Evolutionary conservation across 345 rosid genomes (phyloP).

Genomic region (Populus alba): DNA sequence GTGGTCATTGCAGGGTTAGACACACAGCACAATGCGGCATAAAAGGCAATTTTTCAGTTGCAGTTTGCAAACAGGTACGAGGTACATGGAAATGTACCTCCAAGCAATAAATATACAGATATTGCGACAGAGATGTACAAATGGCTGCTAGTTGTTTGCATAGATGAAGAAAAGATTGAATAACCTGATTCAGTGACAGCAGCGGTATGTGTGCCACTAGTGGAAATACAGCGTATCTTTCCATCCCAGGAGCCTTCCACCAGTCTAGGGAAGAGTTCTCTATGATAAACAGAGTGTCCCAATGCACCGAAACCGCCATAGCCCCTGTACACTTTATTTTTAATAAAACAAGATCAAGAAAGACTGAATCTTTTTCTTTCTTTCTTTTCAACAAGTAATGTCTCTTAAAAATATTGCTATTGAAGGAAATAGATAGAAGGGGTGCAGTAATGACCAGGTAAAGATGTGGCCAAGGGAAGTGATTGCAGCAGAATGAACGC

Average conservation of each 20-base stretch:
- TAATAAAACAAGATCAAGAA: slow-evolving; percentile 20
- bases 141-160: background rate
- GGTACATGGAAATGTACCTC: background rate
- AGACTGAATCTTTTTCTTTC: background rate
- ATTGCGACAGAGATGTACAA: background rate
- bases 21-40: background rate
- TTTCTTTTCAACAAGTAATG: no score
- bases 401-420: background rate
- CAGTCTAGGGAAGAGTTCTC: slow-evolving; percentile 79
- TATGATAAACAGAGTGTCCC: slow-evolving; percentile 80
- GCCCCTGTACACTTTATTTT: slow-evolving; percentile 75
- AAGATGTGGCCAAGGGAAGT: slow-evolving; percentile 61
- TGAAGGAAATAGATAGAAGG: background rate
- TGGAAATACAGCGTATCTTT: slow-evolving; percentile 58
- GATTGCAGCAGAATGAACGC: slow-evolving; percentile 82
- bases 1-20: background rate
- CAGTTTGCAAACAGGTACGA: background rate
- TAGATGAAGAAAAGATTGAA: background rate
- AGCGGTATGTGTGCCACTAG: slow-evolving; percentile 86
- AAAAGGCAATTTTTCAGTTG: no score
- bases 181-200: slow-evolving; percentile 76
- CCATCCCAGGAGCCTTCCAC: slow-evolving; percentile 66
- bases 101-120: background rate
- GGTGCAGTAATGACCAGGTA: slow-evolving; percentile 59
- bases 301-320: slow-evolving; percentile 98